Percentiles rank a stretch among this genome's conserved stretches.
Evolutionary conservation across 2,329 filamentous ascomycete species (phyloP).

Genomic region (Colletotrichum euphorbiae): DNA sequence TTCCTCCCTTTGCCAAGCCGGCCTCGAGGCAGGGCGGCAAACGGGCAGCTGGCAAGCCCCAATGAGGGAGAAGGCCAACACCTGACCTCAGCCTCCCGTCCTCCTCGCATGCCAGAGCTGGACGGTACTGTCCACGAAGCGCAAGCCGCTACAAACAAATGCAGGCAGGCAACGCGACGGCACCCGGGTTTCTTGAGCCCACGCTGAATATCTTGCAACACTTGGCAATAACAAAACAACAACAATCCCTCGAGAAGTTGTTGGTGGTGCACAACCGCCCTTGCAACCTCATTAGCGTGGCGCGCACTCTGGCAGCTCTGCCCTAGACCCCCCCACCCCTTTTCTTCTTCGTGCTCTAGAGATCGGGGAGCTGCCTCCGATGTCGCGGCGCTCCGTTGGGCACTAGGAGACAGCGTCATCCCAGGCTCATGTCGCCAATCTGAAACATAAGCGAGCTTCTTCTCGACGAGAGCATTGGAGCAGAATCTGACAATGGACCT

Average conservation of each 20-base stretch:
- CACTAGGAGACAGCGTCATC: slow-evolving; percentile 28
- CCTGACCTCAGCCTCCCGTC: slow-evolving; percentile 12
- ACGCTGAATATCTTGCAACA: neutral
- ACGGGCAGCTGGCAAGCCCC: slow-evolving; percentile 17
- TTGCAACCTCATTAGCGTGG: slow-evolving; percentile 18
- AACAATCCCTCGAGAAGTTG: neutral
- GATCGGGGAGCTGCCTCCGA: slow-evolving; percentile 27
- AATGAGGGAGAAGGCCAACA: slow-evolving; percentile 6
- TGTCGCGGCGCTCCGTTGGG: slow-evolving; percentile 15
- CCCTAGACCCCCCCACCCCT: neutral
- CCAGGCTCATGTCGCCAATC: slow-evolving; percentile 31
- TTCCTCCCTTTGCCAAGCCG: slow-evolving; percentile 25
- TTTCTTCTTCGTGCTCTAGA: slow-evolving; percentile 19
- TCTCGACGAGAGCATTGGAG: slow-evolving; percentile 31
- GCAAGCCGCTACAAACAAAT: slow-evolving; percentile 1
- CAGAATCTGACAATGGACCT: slow-evolving; percentile 21
- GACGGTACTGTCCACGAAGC: slow-evolving; percentile 3
- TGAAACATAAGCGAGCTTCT: slow-evolving; percentile 35
- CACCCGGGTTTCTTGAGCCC: neutral
- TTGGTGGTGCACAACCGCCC: neutral
- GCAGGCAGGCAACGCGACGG: neutral
- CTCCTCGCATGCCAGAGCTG: slow-evolving; percentile 28
- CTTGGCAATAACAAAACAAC: slow-evolving; percentile 11
- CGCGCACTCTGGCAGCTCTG: slow-evolving; percentile 15
- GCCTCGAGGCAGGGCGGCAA: slow-evolving; percentile 16